Percentiles rank a stretch among this genome's conserved stretches.
Evolutionary conservation across 148 eudicot genomes (phyloP).

Genomic region (Mesembryanthemum crystallinum): DNA sequence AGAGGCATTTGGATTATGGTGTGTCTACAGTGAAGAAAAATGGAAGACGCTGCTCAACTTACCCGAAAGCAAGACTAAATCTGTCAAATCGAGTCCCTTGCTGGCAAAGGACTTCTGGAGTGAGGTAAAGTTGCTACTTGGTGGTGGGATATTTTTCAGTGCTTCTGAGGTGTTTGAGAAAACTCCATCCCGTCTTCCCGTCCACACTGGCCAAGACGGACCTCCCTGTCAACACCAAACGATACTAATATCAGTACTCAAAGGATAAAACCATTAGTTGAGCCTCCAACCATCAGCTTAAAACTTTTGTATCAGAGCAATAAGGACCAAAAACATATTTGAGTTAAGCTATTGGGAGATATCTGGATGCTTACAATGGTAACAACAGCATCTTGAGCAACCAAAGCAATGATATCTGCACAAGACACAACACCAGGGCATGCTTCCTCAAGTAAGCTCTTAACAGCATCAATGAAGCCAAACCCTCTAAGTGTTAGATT

Average conservation of each 20-base stretch:
- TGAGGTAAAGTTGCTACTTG: constrained; percentile 37
- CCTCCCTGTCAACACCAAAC: constrained; percentile 34
- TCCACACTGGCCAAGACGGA: constrained; percentile 47
- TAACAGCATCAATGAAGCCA: constrained; percentile 38
- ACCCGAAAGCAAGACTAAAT: constrained; percentile 56
- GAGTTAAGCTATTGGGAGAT: too few relatives aligned
- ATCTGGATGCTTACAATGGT: constrained; percentile 29
- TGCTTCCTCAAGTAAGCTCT: constrained; percentile 33
- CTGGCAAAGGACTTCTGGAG: constrained; percentile 37
- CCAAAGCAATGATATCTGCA: constrained; percentile 56
- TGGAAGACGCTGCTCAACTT: background rate
- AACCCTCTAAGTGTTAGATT: constrained; percentile 40
- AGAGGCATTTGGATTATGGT: background rate
- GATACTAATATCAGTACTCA: background rate
- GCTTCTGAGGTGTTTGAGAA: constrained; percentile 43
- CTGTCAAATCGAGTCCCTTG: constrained; percentile 43
- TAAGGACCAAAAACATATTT: too few relatives aligned
- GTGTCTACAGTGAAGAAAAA: background rate
- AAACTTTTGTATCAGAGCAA: too few relatives aligned
- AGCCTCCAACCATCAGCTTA: too few relatives aligned
- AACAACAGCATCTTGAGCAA: constrained; percentile 49
- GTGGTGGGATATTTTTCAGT: constrained; percentile 38
- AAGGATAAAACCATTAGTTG: background rate
- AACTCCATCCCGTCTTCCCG: constrained; percentile 51
- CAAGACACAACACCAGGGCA: constrained; percentile 69